Evolutionary conservation across 2,329 filamentous ascomycete species (phyloP), one percentile per base, ranked within the genome.

Genomic region (Ramichloridium luteum): DNA sequence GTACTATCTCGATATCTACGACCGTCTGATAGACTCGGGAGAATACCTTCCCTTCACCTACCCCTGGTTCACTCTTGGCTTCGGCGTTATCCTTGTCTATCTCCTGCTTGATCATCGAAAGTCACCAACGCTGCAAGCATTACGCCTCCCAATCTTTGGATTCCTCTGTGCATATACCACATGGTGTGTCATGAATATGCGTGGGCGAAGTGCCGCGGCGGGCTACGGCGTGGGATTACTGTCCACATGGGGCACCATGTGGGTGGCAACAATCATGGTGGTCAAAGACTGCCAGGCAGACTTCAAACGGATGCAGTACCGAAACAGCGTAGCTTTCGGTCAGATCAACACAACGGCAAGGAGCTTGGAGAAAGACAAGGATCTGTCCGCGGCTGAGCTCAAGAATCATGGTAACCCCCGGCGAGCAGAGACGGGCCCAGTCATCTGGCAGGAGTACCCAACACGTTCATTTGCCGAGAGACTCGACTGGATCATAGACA

Each of bases 401-500:
- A 5, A 23, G 20, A 8, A 8, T 8, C 8, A 23, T 23, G 20
- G 20, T n/a, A 2, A 4, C 26, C n/a, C 11, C 8, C 23, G 10
- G 18, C 14, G 28, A 8, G 34, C 34, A 27, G 30, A 30, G 16
- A 36, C 13, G 3, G 40, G 41, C 4, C 25, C 31, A 25, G 26
- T 68, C 16, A 52, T 54, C 39, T 75, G 70, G 71, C 68, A 74
- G 39, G 42, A 60, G 3, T 72, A 68, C 41, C 68, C 71, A 0
- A 23, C 44, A 4, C 38, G 42, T 3, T 51, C 60, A 3, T 61
- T 72, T 23, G 45, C 54, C 13, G 65, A 72, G 39, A 66, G 72
- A 11, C 42, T 75, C 12, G 65, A 73, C 35, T 77, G 72, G 72
- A 59, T 67, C 3, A 41, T 63, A 8, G 72, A 74, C 35, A 50